phyloP scores from a whole-genome alignment of 2,329 filamentous ascomycete species.

The Pseudogymnoascus sp. region DNA sequence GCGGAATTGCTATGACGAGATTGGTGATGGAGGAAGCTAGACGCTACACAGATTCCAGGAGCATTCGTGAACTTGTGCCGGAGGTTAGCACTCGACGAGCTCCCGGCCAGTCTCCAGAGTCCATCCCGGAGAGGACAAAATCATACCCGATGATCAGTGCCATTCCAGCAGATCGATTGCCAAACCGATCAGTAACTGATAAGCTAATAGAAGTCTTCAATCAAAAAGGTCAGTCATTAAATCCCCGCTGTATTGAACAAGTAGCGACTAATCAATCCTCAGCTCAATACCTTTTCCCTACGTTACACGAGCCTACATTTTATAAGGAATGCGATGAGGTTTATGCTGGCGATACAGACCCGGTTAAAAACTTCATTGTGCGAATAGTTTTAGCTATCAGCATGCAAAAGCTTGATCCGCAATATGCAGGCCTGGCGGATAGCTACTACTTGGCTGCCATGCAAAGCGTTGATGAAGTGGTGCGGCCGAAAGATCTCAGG shows the following conservation, averaged over 20 bases:
- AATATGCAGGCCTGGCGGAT: conserved; percentile 89
- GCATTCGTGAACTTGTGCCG: conserved; percentile 86
- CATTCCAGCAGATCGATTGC: conserved; percentile 69
- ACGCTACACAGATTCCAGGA: conserved; percentile 82
- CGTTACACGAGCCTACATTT: conserved; percentile 77
- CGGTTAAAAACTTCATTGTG: conserved; percentile 81
- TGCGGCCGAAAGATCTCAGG: conserved; percentile 82
- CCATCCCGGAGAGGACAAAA: conserved; percentile 59
- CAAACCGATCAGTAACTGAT: conserved; percentile 66
- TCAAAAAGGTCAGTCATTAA: conserved; percentile 59
- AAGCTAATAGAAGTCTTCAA: conserved; percentile 79
- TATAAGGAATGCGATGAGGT: conserved; percentile 71
- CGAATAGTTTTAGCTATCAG: conserved; percentile 92
- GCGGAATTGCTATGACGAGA: conserved; percentile 89
- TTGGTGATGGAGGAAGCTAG: conserved; percentile 96
- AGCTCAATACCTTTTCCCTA: conserved; percentile 86
- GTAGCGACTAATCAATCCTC: conserved; percentile 14
- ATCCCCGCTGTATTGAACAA: conserved; percentile 13
- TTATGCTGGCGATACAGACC: conserved; percentile 66
- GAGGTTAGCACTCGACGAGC: conserved; percentile 58
- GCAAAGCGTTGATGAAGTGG: conserved; percentile 72
- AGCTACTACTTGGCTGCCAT: conserved; percentile 91
- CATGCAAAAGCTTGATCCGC: conserved; percentile 81
- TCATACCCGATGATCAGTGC: conserved; percentile 87
- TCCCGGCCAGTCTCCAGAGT: conserved; percentile 65